Evolutionary conservation across 371 early-diverging fungal genomes (phyloP).

Genomic region (Mortierella sp.): DNA sequence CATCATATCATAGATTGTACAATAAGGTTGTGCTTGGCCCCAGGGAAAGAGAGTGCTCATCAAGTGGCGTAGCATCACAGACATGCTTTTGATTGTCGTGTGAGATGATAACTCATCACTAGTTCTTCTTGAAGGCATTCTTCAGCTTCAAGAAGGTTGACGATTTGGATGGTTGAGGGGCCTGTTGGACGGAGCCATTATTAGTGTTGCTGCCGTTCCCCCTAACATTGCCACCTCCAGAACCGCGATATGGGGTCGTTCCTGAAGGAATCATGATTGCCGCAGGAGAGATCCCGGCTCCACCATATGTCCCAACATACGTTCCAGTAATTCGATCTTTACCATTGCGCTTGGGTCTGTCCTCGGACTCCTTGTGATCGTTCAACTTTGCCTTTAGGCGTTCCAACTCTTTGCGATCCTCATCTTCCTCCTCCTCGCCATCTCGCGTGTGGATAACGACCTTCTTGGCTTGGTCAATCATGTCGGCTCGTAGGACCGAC

Average conservation of each 20-base stretch:
- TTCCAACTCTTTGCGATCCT: constrained; percentile 7
- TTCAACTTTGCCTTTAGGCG: constrained; percentile 1
- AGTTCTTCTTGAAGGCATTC: constrained; percentile 13
- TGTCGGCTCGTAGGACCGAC: not conserved
- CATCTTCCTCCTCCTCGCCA: constrained; percentile 28
- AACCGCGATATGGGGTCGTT: not conserved
- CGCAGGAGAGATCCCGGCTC: not conserved
- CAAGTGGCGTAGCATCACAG: no score
- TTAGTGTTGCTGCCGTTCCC: not conserved
- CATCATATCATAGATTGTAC: no score
- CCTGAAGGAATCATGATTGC: not conserved
- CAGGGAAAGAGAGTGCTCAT: no score
- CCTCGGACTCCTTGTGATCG: constrained; percentile 5
- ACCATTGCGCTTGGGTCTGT: not conserved
- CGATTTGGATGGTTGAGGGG: not conserved
- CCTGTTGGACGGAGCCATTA: not conserved
- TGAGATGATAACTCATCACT: not conserved
- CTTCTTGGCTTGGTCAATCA: constrained; percentile 25
- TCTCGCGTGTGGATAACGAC: constrained; percentile 29
- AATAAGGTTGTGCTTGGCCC: no score
- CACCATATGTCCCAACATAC: not conserved
- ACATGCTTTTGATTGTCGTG: no score
- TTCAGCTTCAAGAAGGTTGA: constrained; percentile 13
- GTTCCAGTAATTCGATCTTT: not conserved
- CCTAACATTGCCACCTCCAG: not conserved